Evolutionary conservation across 768 basidiomycete species (phyloP), one percentile per base, ranked within the genome.

Genomic region (Strobilomyces echinocephalus): DNA sequence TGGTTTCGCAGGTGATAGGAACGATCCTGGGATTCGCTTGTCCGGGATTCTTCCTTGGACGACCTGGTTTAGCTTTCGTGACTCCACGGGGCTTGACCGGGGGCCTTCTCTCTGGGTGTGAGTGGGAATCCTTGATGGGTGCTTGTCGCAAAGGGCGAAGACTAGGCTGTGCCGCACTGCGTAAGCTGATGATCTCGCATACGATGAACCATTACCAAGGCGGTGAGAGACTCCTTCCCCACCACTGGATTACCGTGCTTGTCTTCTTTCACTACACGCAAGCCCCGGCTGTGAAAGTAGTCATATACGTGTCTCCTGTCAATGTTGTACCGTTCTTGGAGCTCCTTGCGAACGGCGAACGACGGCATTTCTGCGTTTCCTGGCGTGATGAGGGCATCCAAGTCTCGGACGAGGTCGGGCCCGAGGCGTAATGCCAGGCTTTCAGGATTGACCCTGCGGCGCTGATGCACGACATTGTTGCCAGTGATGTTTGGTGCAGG

Each of bases 231-330:
- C 7, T 71, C 68, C 40, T 55, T 69, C 6, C 45, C 50, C 5
- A 53, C 14, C 47, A 74, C 72, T 46, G 78, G 65, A 63, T 83
- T 82, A 4, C 75, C 76, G 52, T 81, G 78, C 58, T 79, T 82
- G 59, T 83, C 82, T 62, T 84, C 82, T 60, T 82, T 84, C 21
- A 82, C 79, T 26, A 84, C 83, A 28, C 83, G 81, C 55, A 84
- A 62, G 36, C 83, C 79, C 61, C 75, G 72, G 61, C 75, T 77
- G 68, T 88, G 87, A 69, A 86, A 88, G 67, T 88, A 88, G 68
- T 88, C 87, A 63, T 88, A 88, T 57, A 88, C 82, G 60, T 87
- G 86, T 59, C 87, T 73, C 58, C 87, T 75, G 65, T 88, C 86
- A 53, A 87, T 83, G 54, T 73, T 74, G 65, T 85, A 86, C 43